These are phyloP conservation scores for Phlebiopsis flavidoalba DNA, from an alignment of 768 basidiomycete species.

Conservation along the genomic window DNA sequence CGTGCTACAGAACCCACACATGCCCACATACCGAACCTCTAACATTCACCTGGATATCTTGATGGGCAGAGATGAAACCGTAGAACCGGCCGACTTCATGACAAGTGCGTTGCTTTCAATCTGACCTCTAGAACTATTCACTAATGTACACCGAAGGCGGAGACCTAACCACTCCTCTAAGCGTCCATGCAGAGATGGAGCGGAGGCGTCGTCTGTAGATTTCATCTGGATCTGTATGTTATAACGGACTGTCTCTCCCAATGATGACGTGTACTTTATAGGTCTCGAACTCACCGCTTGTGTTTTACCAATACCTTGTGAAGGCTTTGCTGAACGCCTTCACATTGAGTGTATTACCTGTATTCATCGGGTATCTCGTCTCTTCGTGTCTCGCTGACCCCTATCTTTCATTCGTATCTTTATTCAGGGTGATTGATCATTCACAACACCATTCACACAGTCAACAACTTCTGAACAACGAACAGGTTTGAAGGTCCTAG, in stretches of 20 bases:
- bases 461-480: too few species aligned
- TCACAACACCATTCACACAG: too few species aligned
- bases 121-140: too few species aligned
- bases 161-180: constrained; percentile 26
- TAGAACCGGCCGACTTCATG: constrained; percentile 80
- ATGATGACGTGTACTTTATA: not conserved
- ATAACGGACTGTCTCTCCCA: not conserved
- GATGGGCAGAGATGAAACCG: constrained; percentile 84
- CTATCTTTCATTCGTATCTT: too few species aligned
- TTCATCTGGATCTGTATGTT: not conserved
- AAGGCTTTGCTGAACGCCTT: too few species aligned
- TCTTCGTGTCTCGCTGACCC: too few species aligned
- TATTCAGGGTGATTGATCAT: too few species aligned
- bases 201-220: constrained; percentile 35
- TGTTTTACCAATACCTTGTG: too few species aligned
- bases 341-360: too few species aligned
- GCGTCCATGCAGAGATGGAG: constrained; percentile 48
- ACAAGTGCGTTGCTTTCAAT: constrained; percentile 42
- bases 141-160: constrained; percentile 8
- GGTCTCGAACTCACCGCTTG: too few species aligned
- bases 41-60: constrained; percentile 91
- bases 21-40: constrained; percentile 57
- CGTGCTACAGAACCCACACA: constrained; percentile 50
- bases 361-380: too few species aligned
- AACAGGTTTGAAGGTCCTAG: too few species aligned